Conservation (phyloP, 495 filamentous ascomycete genomes). For the Choiromyces venosus region DNA sequence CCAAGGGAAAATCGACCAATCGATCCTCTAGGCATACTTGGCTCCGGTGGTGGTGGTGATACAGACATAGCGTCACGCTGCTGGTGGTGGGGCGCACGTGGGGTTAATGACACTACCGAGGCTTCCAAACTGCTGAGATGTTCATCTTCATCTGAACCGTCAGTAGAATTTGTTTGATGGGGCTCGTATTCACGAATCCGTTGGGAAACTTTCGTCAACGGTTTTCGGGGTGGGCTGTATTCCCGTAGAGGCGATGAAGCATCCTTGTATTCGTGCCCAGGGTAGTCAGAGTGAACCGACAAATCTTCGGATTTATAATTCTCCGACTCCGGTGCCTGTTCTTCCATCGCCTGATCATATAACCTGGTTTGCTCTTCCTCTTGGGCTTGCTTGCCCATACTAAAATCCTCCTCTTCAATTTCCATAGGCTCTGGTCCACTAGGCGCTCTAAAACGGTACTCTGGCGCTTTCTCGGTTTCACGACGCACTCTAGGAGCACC, state of each 20-base stretch:
- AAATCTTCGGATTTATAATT: not conserved
- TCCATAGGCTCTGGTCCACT: constrained; percentile 11
- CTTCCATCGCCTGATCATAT: not conserved
- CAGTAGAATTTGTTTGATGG: constrained; percentile 14
- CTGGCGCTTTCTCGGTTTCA: constrained; percentile 5
- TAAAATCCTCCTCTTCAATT: constrained; percentile 1
- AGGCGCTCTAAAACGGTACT: constrained; percentile 5
- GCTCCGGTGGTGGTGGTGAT: constrained; percentile 9
- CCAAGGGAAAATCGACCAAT: constrained; percentile 14
- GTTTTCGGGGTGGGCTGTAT: constrained; percentile 10
- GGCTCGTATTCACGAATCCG: constrained; percentile 22
- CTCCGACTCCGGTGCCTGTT: not conserved
- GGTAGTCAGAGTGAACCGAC: constrained; percentile 2
- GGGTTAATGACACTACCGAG: constrained; percentile 16
- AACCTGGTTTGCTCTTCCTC: not conserved
- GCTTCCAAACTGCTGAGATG: constrained; percentile 20
- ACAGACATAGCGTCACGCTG: constrained; percentile 12
- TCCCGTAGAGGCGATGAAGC: not conserved
- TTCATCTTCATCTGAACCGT: constrained; percentile 15
- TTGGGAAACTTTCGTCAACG: constrained; percentile 23
- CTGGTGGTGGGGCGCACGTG: constrained; percentile 5
- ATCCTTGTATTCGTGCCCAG: constrained; percentile 12
- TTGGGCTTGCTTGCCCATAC: not conserved
- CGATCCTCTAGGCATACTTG: constrained; percentile 5
- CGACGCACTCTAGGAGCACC: constrained; percentile 14